These are phyloP conservation scores for Chimonanthus salicifolius DNA, from an alignment of 164 flowering plant species.

Conservation along the genomic window DNA sequence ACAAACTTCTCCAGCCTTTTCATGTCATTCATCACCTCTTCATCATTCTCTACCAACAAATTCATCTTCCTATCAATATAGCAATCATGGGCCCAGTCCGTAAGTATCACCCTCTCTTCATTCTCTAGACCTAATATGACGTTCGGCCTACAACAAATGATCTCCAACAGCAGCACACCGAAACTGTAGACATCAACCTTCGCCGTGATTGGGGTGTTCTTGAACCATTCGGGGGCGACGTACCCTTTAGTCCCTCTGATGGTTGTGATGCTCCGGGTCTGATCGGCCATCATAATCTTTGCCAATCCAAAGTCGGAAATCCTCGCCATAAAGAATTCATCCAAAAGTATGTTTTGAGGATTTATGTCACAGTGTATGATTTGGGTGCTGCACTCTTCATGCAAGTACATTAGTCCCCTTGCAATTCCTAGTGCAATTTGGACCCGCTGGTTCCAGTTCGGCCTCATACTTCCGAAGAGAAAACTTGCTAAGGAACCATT, in stretches of 20 bases:
- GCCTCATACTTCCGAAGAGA: slow-evolving; percentile 18
- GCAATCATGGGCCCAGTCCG: slow-evolving; percentile 7
- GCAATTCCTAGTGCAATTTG: slow-evolving; percentile 23
- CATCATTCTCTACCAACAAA: neutral
- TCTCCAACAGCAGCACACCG: slow-evolving; percentile 9
- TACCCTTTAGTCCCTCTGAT: slow-evolving; percentile 9
- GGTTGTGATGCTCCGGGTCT: neutral
- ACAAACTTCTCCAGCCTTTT: slow-evolving; percentile 2
- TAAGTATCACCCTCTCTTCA: slow-evolving; percentile 1
- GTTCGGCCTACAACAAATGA: slow-evolving; percentile 6
- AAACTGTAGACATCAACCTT: slow-evolving; percentile 10
- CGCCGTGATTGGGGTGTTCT: slow-evolving; percentile 1
- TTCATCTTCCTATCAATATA: neutral
- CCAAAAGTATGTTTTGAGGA: slow-evolving; percentile 14
- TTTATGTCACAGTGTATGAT: slow-evolving; percentile 17
- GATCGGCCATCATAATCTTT: slow-evolving; percentile 6
- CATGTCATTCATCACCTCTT: neutral
- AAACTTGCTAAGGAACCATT: slow-evolving; percentile 31
- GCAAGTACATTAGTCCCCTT: slow-evolving; percentile 10
- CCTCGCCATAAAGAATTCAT: neutral
- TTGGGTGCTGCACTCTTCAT: slow-evolving; percentile 15
- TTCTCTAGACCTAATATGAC: neutral
- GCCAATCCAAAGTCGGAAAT: slow-evolving; percentile 8
- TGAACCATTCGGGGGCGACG: slow-evolving; percentile 5
- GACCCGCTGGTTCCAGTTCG: slow-evolving; percentile 24